These are phyloP conservation scores for Nakazawaea sp. DNA, from an alignment of 805 yeast genomes.

Conservation along the genomic window DNA sequence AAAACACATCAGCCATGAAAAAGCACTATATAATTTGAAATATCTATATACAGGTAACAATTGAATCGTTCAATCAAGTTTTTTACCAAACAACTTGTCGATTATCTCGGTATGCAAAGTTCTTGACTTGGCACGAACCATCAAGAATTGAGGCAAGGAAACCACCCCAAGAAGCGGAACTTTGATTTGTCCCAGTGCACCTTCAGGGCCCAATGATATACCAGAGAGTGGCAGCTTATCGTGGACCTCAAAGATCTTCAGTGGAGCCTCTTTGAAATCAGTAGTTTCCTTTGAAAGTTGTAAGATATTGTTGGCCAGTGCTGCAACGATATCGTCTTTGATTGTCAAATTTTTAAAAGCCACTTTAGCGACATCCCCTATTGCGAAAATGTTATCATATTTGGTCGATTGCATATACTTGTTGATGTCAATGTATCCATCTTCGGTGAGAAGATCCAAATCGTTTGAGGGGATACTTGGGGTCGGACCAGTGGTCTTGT, in stretches of 20 bases:
- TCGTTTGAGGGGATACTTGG: constrained; percentile 18
- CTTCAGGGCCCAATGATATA: constrained; percentile 19
- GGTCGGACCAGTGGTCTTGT: constrained; percentile 14
- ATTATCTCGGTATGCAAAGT: constrained; percentile 13
- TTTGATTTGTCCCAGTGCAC: constrained; percentile 20
- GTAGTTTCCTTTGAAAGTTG: background rate
- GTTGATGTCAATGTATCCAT: constrained; percentile 14
- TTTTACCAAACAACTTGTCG: too few relatives aligned
- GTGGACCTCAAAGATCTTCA: background rate
- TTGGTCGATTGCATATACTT: constrained; percentile 4
- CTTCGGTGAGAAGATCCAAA: constrained; percentile 10
- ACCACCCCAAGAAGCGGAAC: constrained; percentile 18
- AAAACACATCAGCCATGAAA: too few relatives aligned
- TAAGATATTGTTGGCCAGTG: constrained; percentile 15
- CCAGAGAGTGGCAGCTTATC: constrained; percentile 4
- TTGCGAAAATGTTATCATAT: constrained; percentile 20
- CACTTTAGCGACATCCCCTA: constrained; percentile 25
- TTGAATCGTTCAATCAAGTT: too few relatives aligned
- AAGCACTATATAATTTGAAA: too few relatives aligned
- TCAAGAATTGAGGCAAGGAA: constrained; percentile 15
- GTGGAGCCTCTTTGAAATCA: constrained; percentile 2
- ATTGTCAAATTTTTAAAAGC: constrained; percentile 17
- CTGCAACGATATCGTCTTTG: constrained; percentile 12
- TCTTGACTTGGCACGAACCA: constrained; percentile 15
- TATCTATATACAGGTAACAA: too few relatives aligned